A percentile compares a stretch with the other conserved stretches of the same genome.
Evolutionary conservation across 2,329 filamentous ascomycete species (phyloP).

Genomic region (Colletotrichum simmondsii): DNA sequence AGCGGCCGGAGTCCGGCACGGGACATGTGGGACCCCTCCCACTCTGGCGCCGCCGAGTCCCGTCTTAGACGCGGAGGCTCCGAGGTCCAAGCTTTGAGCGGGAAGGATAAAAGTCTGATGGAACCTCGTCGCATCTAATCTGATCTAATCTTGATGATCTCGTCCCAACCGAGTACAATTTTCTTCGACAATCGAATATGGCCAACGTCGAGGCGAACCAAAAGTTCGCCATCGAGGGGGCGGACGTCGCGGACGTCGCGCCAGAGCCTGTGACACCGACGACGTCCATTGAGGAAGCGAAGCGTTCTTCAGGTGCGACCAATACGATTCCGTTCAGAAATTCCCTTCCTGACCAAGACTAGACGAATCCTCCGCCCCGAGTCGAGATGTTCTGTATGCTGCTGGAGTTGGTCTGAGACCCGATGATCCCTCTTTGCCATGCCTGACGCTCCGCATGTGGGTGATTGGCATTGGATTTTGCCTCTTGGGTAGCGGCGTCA

Average conservation of each 20-base stretch:
- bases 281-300: conserved; percentile 2
- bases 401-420: conserved; percentile 43
- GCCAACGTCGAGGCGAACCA: background rate
- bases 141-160: conserved; percentile 24
- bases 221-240: background rate
- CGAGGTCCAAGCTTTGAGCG: background rate
- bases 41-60: background rate
- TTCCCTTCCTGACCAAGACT: background rate
- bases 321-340: background rate
- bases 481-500: conserved; percentile 48
- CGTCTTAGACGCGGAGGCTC: conserved; percentile 1
- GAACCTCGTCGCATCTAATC: conserved; percentile 16
- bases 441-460: conserved; percentile 52
- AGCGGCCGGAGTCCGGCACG: conserved; percentile 18
- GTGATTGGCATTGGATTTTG: conserved; percentile 50
- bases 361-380: conserved; percentile 29
- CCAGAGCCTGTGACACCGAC: conserved; percentile 2
- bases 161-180: background rate
- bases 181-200: background rate
- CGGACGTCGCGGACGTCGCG: background rate
- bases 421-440: conserved; percentile 43
- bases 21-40: conserved; percentile 1
- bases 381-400: conserved; percentile 40
- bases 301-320: conserved; percentile 8
- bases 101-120: conserved; percentile 6